Percentiles rank a stretch among this genome's conserved stretches.
Conservation (phyloP, 306 rosid genomes). For the Cicer pinnatifidum region DNA sequence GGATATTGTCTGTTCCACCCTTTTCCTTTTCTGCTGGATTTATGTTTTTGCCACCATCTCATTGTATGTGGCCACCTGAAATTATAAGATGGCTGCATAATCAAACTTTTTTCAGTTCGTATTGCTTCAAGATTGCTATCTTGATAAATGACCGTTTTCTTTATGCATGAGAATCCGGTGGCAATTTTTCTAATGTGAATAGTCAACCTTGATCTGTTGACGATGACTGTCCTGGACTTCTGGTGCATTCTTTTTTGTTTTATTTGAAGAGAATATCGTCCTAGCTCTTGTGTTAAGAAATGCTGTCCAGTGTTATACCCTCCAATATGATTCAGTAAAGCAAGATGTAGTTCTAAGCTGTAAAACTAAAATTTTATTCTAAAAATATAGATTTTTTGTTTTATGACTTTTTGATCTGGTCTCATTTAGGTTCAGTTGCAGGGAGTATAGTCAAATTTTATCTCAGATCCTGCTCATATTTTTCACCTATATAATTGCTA, state of each 20-base stretch:
- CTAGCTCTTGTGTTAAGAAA: conserved; percentile 1
- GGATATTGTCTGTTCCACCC: conserved; percentile 4
- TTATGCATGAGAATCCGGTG: conserved; percentile 43
- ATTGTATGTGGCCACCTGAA: conserved; percentile 19
- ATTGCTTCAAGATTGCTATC: conserved; percentile 46
- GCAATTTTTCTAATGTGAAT: conserved; percentile 47
- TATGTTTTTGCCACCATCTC: conserved; percentile 28
- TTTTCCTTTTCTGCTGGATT: conserved; percentile 38
- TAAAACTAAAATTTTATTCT: background rate
- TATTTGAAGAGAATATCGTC: background rate
- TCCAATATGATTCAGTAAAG: background rate
- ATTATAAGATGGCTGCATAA: conserved; percentile 43
- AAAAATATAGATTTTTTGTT: background rate
- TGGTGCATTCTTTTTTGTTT: background rate
- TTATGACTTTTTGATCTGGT: background rate
- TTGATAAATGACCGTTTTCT: conserved; percentile 33
- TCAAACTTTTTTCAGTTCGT: conserved; percentile 32
- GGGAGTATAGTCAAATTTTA: background rate
- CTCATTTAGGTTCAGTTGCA: background rate
- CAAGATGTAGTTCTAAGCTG: background rate
- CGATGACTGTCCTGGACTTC: background rate
- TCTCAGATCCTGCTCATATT: background rate
- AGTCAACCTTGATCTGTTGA: conserved; percentile 4
- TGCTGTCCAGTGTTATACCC: background rate
- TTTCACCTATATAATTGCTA: background rate